Conservation (phyloP, 2,329 filamentous ascomycete genomes). For the Nectriaceae sp. region DNA sequence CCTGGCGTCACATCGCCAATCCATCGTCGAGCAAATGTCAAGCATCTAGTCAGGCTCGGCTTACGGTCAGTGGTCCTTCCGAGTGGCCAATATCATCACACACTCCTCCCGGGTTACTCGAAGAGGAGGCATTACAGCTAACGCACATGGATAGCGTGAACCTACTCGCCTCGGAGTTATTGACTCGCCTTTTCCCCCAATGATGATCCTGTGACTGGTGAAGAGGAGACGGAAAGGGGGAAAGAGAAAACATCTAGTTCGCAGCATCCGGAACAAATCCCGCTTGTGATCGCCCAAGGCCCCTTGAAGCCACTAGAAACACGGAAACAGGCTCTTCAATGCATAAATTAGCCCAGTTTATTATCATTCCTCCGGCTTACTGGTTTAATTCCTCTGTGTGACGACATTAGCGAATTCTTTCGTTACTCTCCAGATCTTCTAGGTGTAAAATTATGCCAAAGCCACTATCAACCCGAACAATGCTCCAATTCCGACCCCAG, state of each 20-base stretch:
- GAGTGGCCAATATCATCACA: neutral
- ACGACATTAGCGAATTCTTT: no score
- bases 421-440: no score
- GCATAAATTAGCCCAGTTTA: neutral
- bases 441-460: constrained; percentile 18
- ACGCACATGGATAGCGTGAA: neutral
- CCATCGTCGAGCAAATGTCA: no score
- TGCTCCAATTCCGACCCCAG: constrained; percentile 24
- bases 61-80: no score
- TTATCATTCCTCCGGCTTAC: no score
- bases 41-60: no score
- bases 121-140: neutral
- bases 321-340: neutral
- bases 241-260: neutral
- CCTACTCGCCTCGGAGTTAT: neutral
- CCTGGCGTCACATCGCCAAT: no score
- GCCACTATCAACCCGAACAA: constrained; percentile 25
- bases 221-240: neutral
- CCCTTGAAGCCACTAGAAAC: neutral
- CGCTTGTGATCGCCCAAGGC: neutral
- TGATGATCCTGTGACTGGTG: constrained; percentile 1
- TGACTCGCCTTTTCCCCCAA: neutral
- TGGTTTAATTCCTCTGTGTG: no score
- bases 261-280: neutral
- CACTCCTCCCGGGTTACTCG: neutral